These are phyloP conservation scores for Aspergillus ruber DNA, from an alignment of 2,329 filamentous ascomycete species.

Conservation along the genomic window DNA sequence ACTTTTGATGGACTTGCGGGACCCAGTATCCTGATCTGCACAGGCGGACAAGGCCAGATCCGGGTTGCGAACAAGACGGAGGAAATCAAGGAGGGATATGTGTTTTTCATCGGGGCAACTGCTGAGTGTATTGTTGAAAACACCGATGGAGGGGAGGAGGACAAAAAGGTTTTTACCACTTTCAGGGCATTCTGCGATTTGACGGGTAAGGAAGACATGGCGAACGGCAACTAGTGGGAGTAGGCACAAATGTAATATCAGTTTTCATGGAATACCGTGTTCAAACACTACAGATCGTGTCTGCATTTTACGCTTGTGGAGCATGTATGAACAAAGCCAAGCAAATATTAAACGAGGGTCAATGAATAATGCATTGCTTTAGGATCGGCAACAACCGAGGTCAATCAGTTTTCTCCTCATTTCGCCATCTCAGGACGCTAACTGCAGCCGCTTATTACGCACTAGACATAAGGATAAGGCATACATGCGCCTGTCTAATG, in stretches of 20 bases:
- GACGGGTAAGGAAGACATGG: conserved; percentile 42
- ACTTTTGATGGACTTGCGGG: conserved; percentile 84
- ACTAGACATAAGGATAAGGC: neutral
- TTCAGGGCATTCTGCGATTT: conserved; percentile 95
- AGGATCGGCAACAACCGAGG: conserved; percentile 5
- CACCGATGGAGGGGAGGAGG: conserved; percentile 43
- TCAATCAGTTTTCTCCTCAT: neutral
- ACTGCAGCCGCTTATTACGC: neutral
- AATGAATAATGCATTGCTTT: conserved; percentile 9
- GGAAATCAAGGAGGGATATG: conserved; percentile 65
- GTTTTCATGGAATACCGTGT: too few relatives aligned
- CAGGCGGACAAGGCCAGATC: conserved; percentile 73
- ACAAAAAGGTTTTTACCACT: conserved; percentile 68
- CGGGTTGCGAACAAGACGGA: conserved; percentile 76
- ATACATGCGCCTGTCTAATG: too few relatives aligned
- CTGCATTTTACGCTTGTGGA: neutral
- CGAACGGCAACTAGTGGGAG: conserved; percentile 26
- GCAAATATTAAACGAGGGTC: conserved; percentile 1
- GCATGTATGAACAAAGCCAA: neutral
- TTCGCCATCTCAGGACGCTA: neutral
- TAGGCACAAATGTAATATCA: neutral
- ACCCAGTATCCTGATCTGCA: conserved; percentile 90
- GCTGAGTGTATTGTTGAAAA: conserved; percentile 76
- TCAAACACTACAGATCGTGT: too few relatives aligned
- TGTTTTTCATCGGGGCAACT: conserved; percentile 81